Base-by-base conservation (phyloP, 2,329 filamentous ascomycete species). In the Phaeosphaeria sp. region DNA sequence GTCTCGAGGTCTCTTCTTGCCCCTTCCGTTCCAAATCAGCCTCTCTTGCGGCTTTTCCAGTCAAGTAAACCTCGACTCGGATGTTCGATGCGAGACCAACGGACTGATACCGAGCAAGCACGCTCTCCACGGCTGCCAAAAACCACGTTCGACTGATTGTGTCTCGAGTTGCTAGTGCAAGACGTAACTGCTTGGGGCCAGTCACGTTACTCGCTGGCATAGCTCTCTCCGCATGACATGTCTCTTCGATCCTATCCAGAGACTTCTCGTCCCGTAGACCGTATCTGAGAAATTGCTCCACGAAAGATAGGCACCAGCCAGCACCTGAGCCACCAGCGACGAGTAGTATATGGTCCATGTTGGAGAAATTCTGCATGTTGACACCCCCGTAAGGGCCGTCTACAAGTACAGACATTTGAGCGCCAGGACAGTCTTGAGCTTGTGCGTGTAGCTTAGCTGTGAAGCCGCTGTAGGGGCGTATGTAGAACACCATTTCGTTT, bases 371-470 rank as follows among this genome's bases (percentile, higher is more conserved):
- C 17, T 60, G 49, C 23, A 63, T 36, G 46, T 78, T 77, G 18
- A 85, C 68, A 0, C 85, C 85, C 0, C 86, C 85, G 55, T 88
- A 88, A 0, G 86, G 86, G 0, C 86, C 86, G 42, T 88, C 86
- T 0, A 88, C 59, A 0, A 86, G 68, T 0, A 88, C 82, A 0
- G 77, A 76, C 1, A 84, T 72, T 0, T 70, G 62, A 0, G 64
- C 54, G 0, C 72, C 76, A 0, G 62, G 56, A 6, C 61, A 52
- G 6, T 59, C 48, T 11, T 51, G 52, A 15, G 61, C 64, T 25
- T 62, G 48, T 10, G 62, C 53, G 23, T 65, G 59, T 7, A 84
- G 78, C 11, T 72, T 66, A 27, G 77, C 71, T 0, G 85, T 88
- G 9, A 87, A 60, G 0, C 85, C 85, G 0, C 77, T 67, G 15